These are phyloP conservation scores for Cutaneotrichosporon dermatis DNA, from an alignment of 1,284 basidiomycete species.

Conservation along the genomic window DNA sequence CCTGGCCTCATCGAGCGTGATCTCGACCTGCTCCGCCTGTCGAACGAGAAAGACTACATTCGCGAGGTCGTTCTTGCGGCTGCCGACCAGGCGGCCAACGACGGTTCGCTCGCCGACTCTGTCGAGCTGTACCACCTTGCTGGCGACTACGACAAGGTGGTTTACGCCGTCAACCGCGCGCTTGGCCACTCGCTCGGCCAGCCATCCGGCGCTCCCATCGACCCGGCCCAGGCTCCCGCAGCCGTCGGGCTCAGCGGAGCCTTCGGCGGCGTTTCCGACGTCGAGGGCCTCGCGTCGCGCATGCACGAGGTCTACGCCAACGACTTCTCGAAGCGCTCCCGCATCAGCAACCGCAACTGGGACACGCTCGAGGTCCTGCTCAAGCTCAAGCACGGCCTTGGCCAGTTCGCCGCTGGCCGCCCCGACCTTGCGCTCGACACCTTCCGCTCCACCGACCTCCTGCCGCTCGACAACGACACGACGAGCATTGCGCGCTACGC, in stretches of 20 bases:
- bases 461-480: constrained; percentile 83
- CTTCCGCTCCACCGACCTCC: constrained; percentile 81
- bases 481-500: constrained; percentile 78
- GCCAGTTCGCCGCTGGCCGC: constrained; percentile 67
- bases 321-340: constrained; percentile 67
- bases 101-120: constrained; percentile 73
- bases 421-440: constrained; percentile 78
- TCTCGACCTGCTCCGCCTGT: constrained; percentile 69
- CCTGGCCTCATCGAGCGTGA: constrained; percentile 82
- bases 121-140: constrained; percentile 95
- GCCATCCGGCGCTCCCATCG: constrained; percentile 43
- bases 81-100: constrained; percentile 66
- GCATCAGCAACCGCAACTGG: constrained; percentile 71
- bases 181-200: constrained; percentile 78
- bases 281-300: constrained; percentile 74
- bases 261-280: constrained; percentile 49
- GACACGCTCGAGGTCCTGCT: constrained; percentile 61
- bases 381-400: constrained; percentile 75
- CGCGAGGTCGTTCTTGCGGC: constrained; percentile 76
- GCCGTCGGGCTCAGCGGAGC: constrained; percentile 29
- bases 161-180: constrained; percentile 80
- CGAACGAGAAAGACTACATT: constrained; percentile 68
- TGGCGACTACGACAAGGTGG: constrained; percentile 82
- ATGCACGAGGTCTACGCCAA: constrained; percentile 84
- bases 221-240: constrained; percentile 9